Evolutionary conservation across 257 asterid genomes (phyloP).

Genomic region (Paulownia fortunei): DNA sequence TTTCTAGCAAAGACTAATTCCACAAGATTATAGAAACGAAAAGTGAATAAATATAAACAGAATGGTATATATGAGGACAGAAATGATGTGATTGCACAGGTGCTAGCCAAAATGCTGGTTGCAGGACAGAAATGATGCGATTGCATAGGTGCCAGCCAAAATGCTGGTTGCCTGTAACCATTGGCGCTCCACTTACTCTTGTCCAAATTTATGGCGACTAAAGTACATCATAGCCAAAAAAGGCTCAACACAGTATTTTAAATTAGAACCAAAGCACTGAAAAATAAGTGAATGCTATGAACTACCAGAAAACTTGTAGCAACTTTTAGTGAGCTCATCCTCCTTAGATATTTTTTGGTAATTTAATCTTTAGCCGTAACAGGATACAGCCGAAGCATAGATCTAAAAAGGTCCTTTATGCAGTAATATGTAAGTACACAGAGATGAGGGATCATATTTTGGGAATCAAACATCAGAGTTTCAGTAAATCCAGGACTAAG

Average conservation of each 20-base stretch:
- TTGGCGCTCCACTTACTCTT: neutral
- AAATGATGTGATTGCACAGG: conserved; percentile 8
- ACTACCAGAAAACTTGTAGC: neutral
- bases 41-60: conserved; percentile 14
- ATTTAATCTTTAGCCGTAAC: neutral
- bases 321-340: neutral
- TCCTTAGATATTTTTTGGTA: neutral
- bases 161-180: neutral
- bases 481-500: conserved; percentile 7
- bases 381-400: conserved; percentile 18
- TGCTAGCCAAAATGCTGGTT: neutral
- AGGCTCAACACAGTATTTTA: neutral
- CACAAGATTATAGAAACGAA: conserved; percentile 1
- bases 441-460: conserved; percentile 3
- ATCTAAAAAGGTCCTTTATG: conserved; percentile 9
- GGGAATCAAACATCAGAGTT: conserved; percentile 18
- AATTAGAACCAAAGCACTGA: neutral
- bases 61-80: neutral
- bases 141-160: neutral
- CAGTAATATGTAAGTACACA: conserved; percentile 10
- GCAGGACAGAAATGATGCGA: no score
- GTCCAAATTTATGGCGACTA: neutral
- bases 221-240: neutral
- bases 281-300: neutral
- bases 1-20: conserved; percentile 9